phyloP scores from a whole-genome alignment of 164 flowering plant species.

The Magnolia kwangsiensis region DNA sequence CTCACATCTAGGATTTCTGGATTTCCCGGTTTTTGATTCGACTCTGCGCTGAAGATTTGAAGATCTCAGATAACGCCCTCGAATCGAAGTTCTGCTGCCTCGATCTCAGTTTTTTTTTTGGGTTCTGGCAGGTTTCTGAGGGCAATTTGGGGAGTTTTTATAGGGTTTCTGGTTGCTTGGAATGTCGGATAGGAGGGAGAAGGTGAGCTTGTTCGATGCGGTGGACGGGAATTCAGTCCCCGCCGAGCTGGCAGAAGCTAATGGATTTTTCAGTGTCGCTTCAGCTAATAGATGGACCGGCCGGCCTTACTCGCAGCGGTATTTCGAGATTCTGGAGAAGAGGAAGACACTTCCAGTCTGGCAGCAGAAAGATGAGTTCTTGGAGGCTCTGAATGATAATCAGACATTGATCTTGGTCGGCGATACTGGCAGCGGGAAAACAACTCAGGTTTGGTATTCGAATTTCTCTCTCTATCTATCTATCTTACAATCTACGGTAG shows the following conservation, averaged over 20 bases:
- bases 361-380: slow-evolving; percentile 93
- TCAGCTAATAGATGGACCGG: slow-evolving; percentile 66
- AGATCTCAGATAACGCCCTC: background rate
- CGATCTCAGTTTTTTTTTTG: background rate
- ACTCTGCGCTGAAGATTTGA: too few relatives aligned
- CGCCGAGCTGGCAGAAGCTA: slow-evolving; percentile 38
- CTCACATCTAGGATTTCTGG: background rate
- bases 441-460: slow-evolving; percentile 76
- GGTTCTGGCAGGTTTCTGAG: background rate
- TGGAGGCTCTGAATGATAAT: slow-evolving; percentile 51
- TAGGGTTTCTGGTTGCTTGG: slow-evolving; percentile 1
- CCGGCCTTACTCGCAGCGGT: slow-evolving; percentile 66
- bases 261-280: slow-evolving; percentile 29
- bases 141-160: background rate
- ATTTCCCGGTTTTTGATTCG: background rate
- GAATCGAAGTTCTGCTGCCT: background rate
- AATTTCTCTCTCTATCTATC: background rate
- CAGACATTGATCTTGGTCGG: slow-evolving; percentile 85
- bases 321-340: slow-evolving; percentile 84
- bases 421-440: slow-evolving; percentile 98
- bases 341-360: slow-evolving; percentile 87
- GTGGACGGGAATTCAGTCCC: slow-evolving; percentile 64
- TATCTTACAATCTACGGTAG: background rate
- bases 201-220: slow-evolving; percentile 89
- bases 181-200: slow-evolving; percentile 91